Base-by-base conservation (phyloP, 208 protist genomes). In the Crithidia bombi region DNA sequence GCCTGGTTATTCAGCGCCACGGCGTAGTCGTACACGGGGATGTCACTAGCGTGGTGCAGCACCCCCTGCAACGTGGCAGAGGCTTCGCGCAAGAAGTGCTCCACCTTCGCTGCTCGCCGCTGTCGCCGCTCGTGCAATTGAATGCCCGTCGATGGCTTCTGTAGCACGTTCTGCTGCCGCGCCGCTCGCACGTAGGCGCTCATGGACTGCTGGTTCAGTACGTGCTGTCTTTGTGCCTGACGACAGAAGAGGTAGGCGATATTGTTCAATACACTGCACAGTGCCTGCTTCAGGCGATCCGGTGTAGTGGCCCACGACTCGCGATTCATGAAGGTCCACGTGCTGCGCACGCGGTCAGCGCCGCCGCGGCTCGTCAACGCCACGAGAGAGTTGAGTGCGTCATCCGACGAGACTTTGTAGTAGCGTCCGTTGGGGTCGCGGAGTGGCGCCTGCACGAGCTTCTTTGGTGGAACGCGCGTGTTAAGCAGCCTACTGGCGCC, bases 1-100 rank as follows among this genome's bases (percentile, higher is more conserved):
- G 81, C 81, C 46, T 74, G 55, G 70, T 86, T 86, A 54, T 86
- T 82, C 36, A 83, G 73, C 32, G 81, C 81, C 23, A 77, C 76
- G 7, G 77, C 81, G 68, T 77, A 77, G 62, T 83, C 76, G 51
- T 83, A 74, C 1, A 79, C 69, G 4, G 78, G 69, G 14, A 82
- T 64, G 44, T 86, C 71, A n/a, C 55, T 50, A 0, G 54, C 47
- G 56, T 78, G 64, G 21, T 63, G 33, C 23, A 85, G 65, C 15
- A 85, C 59, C 15, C 69, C 58, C 10, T 58, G 28, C 19, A 85
- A 63, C 47, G 67, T 63, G 19, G 33, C 52, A 2, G 36, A 46
- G 0, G 75, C 80, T 5, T 81, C 69, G 33, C 25, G 46, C 11
- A 86, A 26, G 3, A 77, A 67, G 4, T 67, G 39, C 17, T 69